A percentile compares a stretch with the other conserved stretches of the same genome.
These are phyloP conservation scores for Colletotrichum musae DNA, from an alignment of 2,329 filamentous ascomycete genomes.

Conservation along the genomic window DNA sequence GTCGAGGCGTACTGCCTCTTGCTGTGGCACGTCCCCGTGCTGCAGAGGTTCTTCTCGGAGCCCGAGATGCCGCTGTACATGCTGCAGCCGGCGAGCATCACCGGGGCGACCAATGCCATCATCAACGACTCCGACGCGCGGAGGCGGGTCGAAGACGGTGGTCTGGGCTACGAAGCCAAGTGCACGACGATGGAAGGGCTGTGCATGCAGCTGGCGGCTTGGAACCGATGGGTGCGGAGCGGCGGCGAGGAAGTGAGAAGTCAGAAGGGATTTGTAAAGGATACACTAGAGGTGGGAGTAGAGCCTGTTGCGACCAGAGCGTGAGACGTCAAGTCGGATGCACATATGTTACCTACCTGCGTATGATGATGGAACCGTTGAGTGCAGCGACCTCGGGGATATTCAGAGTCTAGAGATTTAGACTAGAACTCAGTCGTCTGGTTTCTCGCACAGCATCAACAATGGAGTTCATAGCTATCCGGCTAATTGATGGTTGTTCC, in stretches of 20 bases:
- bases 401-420: too few species aligned
- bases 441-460: too few species aligned
- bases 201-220: slow-evolving; percentile 56
- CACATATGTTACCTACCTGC: too few species aligned
- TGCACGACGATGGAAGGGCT: slow-evolving; percentile 59
- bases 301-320: slow-evolving; percentile 38
- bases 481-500: neutral
- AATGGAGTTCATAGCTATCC: neutral
- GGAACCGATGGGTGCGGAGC: slow-evolving; percentile 51
- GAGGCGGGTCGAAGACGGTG: slow-evolving; percentile 55
- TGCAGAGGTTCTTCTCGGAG: slow-evolving; percentile 48
- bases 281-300: slow-evolving; percentile 32
- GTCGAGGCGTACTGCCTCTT: slow-evolving; percentile 54
- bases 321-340: slow-evolving; percentile 1
- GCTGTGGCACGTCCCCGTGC: slow-evolving; percentile 45
- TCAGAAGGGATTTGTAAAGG: slow-evolving; percentile 29
- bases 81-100: slow-evolving; percentile 58
- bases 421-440: too few species aligned
- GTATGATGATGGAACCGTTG: too few species aligned
- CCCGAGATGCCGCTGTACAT: slow-evolving; percentile 52
- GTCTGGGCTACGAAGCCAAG: slow-evolving; percentile 56
- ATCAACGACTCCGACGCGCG: slow-evolving; percentile 55
- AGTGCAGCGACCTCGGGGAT: too few species aligned
- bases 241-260: slow-evolving; percentile 24
- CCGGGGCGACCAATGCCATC: slow-evolving; percentile 53